Base-by-base conservation (phyloP, 257 asterid genomes). In the Solanum chaucha region DNA sequence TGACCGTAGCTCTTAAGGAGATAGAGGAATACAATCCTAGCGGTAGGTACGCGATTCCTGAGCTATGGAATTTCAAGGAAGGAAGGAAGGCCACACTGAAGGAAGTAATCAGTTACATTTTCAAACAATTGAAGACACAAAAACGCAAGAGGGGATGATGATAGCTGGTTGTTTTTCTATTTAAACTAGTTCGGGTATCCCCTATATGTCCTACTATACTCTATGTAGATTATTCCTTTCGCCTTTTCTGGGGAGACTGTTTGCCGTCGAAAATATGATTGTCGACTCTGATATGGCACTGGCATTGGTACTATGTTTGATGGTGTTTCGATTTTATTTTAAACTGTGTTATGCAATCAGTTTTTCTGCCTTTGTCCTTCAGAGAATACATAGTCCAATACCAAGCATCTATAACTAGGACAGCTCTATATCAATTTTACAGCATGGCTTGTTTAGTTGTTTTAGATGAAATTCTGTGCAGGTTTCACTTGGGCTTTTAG, bases 61-160 rank as follows among this genome's bases (percentile, higher is more conserved):
- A 92, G 83, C 86, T 92, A 2, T 92, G 93, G 94, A 92, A 89
- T 87, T 87, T 86, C 87, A 88, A 92, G 87, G 92, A 90, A 80
- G 58, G 85, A 51, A 89, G 94, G 48, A 88, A 89, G 87, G 94
- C 94, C 74, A 92, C 92, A 1, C 40, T 92, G 34, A 92, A 92
- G 89, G 94, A 92, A 89, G 92, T 88, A 3, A 87, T 87, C 82
- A 26, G 74, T 78, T 91, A 61, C 72, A 90, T 91, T 68, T 88
- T 90, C 55, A 90, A 64, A 89, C 91, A 90, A 86, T 38, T 91
- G 44, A 91, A 86, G 89, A 34, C 89, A 5, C 72, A 70, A 22
- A 90, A 87, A 51, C 90, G 89, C 86, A 90, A 85, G 87, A 88
- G 87, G n/a, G 14, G 68, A 68, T 89, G 64, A 86, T 88, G 64